Evolutionary conservation across 345 rosid species (phyloP), one percentile per base, ranked within the genome.

Genomic region (Camelina neglecta): DNA sequence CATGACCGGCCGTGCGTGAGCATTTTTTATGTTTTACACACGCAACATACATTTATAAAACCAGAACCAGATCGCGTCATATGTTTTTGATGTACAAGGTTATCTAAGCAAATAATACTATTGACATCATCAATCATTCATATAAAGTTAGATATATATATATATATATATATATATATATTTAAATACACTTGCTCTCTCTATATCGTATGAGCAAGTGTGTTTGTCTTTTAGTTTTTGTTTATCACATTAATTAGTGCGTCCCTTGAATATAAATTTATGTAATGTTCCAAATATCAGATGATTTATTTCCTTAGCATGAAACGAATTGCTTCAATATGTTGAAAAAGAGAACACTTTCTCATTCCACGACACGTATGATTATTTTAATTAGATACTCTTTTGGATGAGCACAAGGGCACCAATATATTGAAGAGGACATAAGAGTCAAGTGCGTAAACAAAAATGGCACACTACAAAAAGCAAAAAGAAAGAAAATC

Each of bases 331-430:
- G 60, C 36, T 55, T 55, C 26, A 54, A 48, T 26, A 48, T 15
- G 20, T 67, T 66, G 59, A 11, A 50, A 72, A 73, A 38, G 71
- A 61, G 24, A 35, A 63, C 7, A 59, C 71, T 54, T 24, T 21
- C 24, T 66, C 47, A 38, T 67, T 45, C 67, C 59, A 60, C 69
- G 66, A 72, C 64, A 64, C 64, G 39, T 55, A 62, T 69, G 59
- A 76, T 76, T 76, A 64, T 81, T 71, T 50, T 62, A 69, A 70
- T 74, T 12, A 51, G 36, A 21, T 49, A 72, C 50, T 72, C 60
- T 71, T 73, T 59, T 58, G 39, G 75, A 76, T 78, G 79, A 79
- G 76, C 75, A 51, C 60, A 55, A 73, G 66, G 86, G 54, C 77
- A 72, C 83, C 76, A 31, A 8, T 66, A 29, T 29, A 29, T 29